phyloP scores from a whole-genome alignment of 371 early-diverging fungal genomes.

The Funneliformis caledonium region DNA sequence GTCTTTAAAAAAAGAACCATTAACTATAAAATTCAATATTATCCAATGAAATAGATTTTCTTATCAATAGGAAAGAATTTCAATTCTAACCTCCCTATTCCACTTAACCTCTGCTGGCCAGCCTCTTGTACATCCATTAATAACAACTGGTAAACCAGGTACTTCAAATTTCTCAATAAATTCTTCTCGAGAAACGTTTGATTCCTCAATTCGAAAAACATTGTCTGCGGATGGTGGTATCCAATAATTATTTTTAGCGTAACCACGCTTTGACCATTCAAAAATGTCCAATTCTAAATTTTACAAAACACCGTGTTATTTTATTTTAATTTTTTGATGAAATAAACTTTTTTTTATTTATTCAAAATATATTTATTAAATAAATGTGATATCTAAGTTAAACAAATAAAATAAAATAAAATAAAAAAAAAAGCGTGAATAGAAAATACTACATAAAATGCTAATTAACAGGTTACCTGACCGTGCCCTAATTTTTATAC shows the following conservation, averaged over 20 bases:
- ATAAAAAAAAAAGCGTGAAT: neutral
- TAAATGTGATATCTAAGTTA: neutral
- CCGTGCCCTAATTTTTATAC: neutral
- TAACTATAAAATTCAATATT: neutral
- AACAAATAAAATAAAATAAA: neutral
- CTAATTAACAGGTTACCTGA: conserved; percentile 2
- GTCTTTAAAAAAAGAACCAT: conserved; percentile 46
- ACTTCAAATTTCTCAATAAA: conserved; percentile 66
- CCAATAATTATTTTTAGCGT: conserved; percentile 39
- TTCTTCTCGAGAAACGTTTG: conserved; percentile 52
- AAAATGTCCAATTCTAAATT: conserved; percentile 39
- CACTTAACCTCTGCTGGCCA: conserved; percentile 69
- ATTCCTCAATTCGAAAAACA: conserved; percentile 41
- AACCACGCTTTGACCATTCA: conserved; percentile 39
- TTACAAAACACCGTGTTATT: neutral
- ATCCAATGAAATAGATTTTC: neutral
- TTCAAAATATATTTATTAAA: neutral
- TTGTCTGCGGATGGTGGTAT: conserved; percentile 10
- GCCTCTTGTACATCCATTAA: conserved; percentile 60
- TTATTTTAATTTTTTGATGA: neutral
- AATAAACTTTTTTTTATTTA: neutral
- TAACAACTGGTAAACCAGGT: conserved; percentile 65
- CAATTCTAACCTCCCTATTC: conserved; percentile 58
- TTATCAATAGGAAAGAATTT: conserved; percentile 18
- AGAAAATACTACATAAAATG: neutral